Evolutionary conservation across 768 basidiomycete genomes (phyloP), one percentile per base, ranked within the genome.

Genomic region (Boletus patriciae): DNA sequence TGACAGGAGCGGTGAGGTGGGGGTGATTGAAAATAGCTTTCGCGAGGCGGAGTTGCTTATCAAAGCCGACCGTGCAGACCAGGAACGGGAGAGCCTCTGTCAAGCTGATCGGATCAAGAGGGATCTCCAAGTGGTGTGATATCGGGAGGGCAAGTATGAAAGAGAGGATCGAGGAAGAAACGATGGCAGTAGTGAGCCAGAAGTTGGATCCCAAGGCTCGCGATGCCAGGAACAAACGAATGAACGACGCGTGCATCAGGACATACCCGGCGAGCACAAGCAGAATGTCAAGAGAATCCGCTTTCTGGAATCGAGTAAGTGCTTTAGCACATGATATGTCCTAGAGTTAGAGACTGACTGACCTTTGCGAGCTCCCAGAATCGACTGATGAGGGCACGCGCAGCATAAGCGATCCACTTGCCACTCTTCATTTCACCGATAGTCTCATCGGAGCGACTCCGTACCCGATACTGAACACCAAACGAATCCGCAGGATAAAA

Each of bases 11-110:
- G n/a, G 66, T 64, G 27, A 86, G 73, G 46, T 89, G 83, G 3
- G 90, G 91, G 63, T 94, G 90, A 29, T 84, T 81, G 74, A 98
- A 92, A 16, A 98, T 91, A 3, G 94, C 88, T 13, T 87, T 82
- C 3, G 94, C 95, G 25, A 99, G 85, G 8, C 92, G 84, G 45
- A 96, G 86, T 0, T 95, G 96, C 71, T 99, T 98, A 75, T 99
- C 97, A 71, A 98, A 99, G 8, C 96, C 96, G 57, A 99, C 86
- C 2, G 94, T 97, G 72, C 96, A 96, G 36, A 99, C 95, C 46
- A 98, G 79, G 85, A 98, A 98, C 0, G 97, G 97, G 0, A 99
- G 82, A 0, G 97, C 96, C 72, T 99, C 97, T 11, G 92, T 93
- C 49, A 99, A 80, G 11, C 88, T 87, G 51, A 98, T 88, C 2